A percentile compares a stretch with the other conserved stretches of the same genome.
These are phyloP conservation scores for Leucosporidium scottii DNA, from an alignment of 768 basidiomycete genomes.

Conservation along the genomic window DNA sequence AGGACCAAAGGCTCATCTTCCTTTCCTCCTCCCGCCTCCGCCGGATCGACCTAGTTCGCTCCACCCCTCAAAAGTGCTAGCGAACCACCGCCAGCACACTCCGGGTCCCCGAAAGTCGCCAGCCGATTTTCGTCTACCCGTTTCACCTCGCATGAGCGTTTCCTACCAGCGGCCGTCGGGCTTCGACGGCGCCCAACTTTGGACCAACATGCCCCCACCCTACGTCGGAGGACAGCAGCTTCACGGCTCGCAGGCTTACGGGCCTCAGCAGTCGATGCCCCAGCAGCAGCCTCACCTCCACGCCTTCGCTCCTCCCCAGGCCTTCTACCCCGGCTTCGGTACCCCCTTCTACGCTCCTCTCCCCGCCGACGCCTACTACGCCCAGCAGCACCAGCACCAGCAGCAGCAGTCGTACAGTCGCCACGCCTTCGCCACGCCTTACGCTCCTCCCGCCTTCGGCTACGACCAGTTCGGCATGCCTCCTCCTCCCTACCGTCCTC, in stretches of 20 bases:
- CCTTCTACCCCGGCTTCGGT: slow-evolving; percentile 1
- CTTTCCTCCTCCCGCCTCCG: background rate
- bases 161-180: too few species aligned
- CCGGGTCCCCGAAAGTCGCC: slow-evolving; percentile 1
- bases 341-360: background rate
- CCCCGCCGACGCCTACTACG: background rate
- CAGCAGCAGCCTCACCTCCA: slow-evolving; percentile 5
- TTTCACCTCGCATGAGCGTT: slow-evolving; percentile 4
- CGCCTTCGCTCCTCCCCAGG: slow-evolving; percentile 6
- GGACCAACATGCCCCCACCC: too few species aligned
- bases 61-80: slow-evolving; percentile 5
- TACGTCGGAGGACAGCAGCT: too few species aligned
- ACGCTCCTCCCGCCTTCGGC: background rate
- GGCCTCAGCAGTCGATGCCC: background rate
- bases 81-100: background rate
- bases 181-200: too few species aligned
- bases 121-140: background rate
- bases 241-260: too few species aligned
- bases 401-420: slow-evolving; percentile 1
- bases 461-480: background rate
- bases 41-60: slow-evolving; percentile 2
- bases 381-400: background rate
- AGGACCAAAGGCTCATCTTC: background rate
- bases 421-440: background rate
- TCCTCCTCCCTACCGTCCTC: background rate